Percentiles rank a stretch among this genome's conserved stretches.
Evolutionary conservation across 352 stramenopile species (phyloP).

Genomic region (Pythium aquatile): DNA sequence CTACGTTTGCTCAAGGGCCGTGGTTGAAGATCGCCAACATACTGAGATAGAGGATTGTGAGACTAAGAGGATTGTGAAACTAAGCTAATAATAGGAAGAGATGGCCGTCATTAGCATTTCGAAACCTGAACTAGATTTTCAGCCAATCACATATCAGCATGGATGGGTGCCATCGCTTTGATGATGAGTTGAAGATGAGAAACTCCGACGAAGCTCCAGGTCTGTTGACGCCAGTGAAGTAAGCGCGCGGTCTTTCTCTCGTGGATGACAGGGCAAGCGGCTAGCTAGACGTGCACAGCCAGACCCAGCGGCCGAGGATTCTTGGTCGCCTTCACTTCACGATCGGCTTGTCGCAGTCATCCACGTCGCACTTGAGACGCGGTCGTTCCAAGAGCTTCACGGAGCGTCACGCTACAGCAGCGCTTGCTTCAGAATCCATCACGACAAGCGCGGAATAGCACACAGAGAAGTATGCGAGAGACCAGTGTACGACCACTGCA

Average conservation of each 20-base stretch:
- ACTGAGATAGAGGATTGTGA: neutral
- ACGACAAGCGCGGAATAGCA: neutral
- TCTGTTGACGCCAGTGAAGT: neutral
- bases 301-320: neutral
- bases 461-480: neutral
- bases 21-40: conserved; percentile 1
- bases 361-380: neutral
- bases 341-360: neutral
- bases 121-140: neutral
- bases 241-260: neutral
- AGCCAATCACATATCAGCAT: neutral
- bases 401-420: too few species aligned
- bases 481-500: neutral
- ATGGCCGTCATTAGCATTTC: too few species aligned
- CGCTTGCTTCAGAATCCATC: neutral
- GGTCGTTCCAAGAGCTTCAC: too few species aligned
- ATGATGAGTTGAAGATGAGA: neutral
- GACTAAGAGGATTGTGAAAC: neutral
- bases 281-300: too few species aligned
- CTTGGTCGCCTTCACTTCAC: neutral
- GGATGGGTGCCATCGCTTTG: neutral
- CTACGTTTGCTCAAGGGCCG: neutral
- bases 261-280: too few species aligned
- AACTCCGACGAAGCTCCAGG: neutral
- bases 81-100: neutral